phyloP scores from a whole-genome alignment of 2,329 filamentous ascomycete genomes.

The Colletotrichum incanum region DNA sequence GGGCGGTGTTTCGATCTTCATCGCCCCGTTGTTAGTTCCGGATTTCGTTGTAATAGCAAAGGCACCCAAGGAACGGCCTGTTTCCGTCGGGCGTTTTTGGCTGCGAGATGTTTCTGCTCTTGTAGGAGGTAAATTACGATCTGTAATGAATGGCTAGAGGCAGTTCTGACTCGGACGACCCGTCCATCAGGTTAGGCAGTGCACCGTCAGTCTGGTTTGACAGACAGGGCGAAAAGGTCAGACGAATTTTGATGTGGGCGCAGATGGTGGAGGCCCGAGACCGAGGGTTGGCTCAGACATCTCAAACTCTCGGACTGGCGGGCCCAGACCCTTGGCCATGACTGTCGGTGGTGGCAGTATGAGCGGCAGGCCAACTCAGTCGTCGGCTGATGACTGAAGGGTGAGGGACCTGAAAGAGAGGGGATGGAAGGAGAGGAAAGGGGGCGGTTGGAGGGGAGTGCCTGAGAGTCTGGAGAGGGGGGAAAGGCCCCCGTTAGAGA shows the following conservation, averaged over 20 bases:
- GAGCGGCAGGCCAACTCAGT: not conserved
- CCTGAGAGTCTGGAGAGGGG: not conserved
- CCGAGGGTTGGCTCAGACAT: slow-evolving; percentile 27
- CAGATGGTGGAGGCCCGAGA: slow-evolving; percentile 30
- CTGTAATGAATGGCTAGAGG: slow-evolving; percentile 12
- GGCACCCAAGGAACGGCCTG: slow-evolving; percentile 24
- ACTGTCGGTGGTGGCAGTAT: too few species aligned
- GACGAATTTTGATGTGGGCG: slow-evolving; percentile 35
- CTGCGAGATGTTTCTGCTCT: slow-evolving; percentile 32
- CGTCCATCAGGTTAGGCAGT: slow-evolving; percentile 38
- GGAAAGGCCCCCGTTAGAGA: slow-evolving; percentile 21
- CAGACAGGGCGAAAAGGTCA: slow-evolving; percentile 32
- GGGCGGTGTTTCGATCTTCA: slow-evolving; percentile 33
- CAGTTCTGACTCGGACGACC: slow-evolving; percentile 37
- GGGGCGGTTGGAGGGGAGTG: not conserved
- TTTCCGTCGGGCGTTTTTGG: slow-evolving; percentile 20
- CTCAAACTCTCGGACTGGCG: slow-evolving; percentile 9
- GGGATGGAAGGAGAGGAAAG: not conserved
- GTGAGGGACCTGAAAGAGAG: slow-evolving; percentile 25
- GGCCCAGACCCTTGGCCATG: slow-evolving; percentile 20
- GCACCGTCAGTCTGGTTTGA: slow-evolving; percentile 37
- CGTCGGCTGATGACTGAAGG: not conserved
- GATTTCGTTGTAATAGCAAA: slow-evolving; percentile 14
- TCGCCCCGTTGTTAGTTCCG: slow-evolving; percentile 11
- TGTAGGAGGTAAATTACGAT: slow-evolving; percentile 33